Evolutionary conservation across 805 yeast species (phyloP), one percentile per base, ranked within the genome.

Genomic region (Ogataea philodendri): DNA sequence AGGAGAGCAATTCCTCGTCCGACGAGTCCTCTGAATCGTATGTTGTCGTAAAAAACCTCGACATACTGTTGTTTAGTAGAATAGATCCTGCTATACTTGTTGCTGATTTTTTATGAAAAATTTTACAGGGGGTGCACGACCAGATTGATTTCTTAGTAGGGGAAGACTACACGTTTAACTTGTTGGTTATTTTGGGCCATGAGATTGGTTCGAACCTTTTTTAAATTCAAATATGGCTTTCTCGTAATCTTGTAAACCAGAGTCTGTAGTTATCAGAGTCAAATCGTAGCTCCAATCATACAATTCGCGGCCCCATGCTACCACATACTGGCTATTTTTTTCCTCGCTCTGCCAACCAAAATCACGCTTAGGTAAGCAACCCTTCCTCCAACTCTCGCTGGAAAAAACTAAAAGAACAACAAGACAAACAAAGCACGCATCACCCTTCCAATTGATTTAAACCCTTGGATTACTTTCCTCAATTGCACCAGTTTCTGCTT

Each of bases 21-120:
- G 78, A 72, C 22, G 76, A 69, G 27, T 45, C 50, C 30, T 74
- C 70, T 37, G 74, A 76, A 34, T 78, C 76, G 45, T 72, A 67
- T 56, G 65, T 67, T 17, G 78, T 65, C 37, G 79, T 78, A 70
- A 93, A 93, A 76, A 93, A 90, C 68, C 95, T 84, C 52, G 97
- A 87, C 95, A 88, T 88, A 19, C 25, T 38, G 32, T 28, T 27
- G 19, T 26, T 34, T 17, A 22, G 17, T 34, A 27, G 36, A 26
- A 26, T 27, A 34, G 39, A 28, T 35, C 30, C 26, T 28, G 29
- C 33, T 28, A 29, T 19, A 28, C 25, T 15, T 35, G 24, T 35
- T 28, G 33, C 29, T 29, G 29, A 28, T 28, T 35, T 35, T n/a
- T 35, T 35, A 35, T 34, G 37, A 34, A 34, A 34, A 34, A 34